Evolutionary conservation across 2,329 filamentous ascomycete species (phyloP).

Genomic region (Verticillium nubilum): DNA sequence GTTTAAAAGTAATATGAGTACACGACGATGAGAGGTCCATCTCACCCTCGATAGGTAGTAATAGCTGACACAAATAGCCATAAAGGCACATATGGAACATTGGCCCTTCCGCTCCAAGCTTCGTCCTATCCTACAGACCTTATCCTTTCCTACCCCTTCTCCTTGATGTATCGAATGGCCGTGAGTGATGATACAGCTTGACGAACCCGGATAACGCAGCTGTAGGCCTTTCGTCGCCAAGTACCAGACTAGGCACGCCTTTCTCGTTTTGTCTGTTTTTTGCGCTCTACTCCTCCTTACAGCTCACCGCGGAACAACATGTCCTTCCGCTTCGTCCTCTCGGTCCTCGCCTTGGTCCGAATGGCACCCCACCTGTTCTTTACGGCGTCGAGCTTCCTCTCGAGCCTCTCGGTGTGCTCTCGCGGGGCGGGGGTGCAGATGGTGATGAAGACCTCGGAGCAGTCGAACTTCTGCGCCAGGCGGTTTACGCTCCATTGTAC

Average conservation of each 20-base stretch:
- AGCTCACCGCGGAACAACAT: conserved; percentile 48
- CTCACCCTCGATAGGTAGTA: background rate
- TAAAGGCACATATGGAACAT: background rate
- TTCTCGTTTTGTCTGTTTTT: background rate
- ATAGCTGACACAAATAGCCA: background rate
- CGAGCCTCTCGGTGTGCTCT: conserved; percentile 41
- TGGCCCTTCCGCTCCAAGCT: background rate
- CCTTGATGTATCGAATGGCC: background rate
- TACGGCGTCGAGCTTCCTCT: conserved; percentile 38
- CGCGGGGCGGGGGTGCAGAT: conserved; percentile 47
- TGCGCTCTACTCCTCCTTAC: conserved; percentile 20
- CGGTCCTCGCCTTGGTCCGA: conserved; percentile 47
- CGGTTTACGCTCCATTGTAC: conserved; percentile 46
- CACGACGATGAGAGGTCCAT: background rate
- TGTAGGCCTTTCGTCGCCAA: background rate
- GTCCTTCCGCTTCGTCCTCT: conserved; percentile 46
- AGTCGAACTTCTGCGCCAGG: conserved; percentile 43
- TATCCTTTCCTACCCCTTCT: conserved; percentile 2
- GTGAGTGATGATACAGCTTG: background rate
- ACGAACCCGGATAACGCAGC: background rate
- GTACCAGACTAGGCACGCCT: background rate
- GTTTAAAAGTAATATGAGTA: background rate
- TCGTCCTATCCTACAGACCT: background rate
- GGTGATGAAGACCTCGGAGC: conserved; percentile 43
- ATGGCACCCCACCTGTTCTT: conserved; percentile 54